Percentiles rank a stretch among this genome's conserved stretches.
Conservation (phyloP, 768 basidiomycete species). For the Lentinula aciculospora region DNA sequence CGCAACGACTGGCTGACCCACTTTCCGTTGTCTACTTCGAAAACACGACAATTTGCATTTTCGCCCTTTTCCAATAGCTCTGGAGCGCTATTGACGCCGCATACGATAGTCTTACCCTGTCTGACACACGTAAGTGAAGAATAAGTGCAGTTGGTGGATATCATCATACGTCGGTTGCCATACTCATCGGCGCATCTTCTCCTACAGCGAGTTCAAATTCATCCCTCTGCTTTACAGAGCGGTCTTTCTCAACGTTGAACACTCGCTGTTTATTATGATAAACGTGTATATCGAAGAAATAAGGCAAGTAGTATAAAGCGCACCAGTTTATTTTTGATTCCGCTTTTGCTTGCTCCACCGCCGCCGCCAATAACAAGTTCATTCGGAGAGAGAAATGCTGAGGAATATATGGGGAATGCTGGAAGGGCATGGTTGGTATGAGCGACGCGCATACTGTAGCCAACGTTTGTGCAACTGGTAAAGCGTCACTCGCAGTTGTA, state of each 20-base stretch:
- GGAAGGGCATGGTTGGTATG: conserved; percentile 77
- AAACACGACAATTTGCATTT: conserved; percentile 86
- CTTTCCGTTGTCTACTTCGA: conserved; percentile 52
- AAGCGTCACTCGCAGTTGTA: not conserved
- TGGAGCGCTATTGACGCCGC: conserved; percentile 81
- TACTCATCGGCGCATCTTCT: conserved; percentile 97
- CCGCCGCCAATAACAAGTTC: conserved; percentile 85
- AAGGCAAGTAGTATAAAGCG: conserved; percentile 20
- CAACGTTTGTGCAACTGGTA: not conserved
- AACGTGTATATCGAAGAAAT: not conserved
- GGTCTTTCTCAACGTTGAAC: conserved; percentile 52
- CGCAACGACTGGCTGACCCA: conserved; percentile 24
- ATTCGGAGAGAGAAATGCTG: conserved; percentile 69
- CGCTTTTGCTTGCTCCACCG: conserved; percentile 78
- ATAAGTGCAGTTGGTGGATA: not conserved
- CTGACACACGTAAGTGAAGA: not conserved
- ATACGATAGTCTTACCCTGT: conserved; percentile 55
- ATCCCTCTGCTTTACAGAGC: conserved; percentile 47
- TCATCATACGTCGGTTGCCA: conserved; percentile 57
- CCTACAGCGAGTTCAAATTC: conserved; percentile 74
- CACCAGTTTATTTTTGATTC: conserved; percentile 93
- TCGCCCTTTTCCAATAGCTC: conserved; percentile 55
- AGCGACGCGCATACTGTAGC: conserved; percentile 60
- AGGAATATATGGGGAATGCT: conserved; percentile 85
- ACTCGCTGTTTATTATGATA: conserved; percentile 43